Base-by-base conservation (phyloP, 108 stramenopile species). In the Mediolabrus comicus region DNA sequence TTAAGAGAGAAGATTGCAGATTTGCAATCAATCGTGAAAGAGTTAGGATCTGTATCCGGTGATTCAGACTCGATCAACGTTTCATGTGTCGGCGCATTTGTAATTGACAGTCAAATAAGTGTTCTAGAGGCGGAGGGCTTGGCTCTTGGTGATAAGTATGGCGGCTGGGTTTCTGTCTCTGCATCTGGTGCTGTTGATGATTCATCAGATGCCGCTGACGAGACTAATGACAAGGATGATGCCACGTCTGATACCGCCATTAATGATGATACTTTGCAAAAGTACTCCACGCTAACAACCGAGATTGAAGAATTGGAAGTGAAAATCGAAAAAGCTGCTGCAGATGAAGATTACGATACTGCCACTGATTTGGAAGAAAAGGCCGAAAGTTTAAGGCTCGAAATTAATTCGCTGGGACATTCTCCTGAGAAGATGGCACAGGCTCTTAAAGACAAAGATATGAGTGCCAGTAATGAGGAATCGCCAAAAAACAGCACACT, bases 21-120 rank as follows among this genome's bases (percentile, higher is more conserved):
- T 16, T 76, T 94, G 10, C 59, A 73, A 17, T 14, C 43, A 24
- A 35, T 67, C 26, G n/a, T 76, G 54, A 61, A 68, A 36, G 39
- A 74, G 32, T 69, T 69, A 17, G 32, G 35, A 10, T 35, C 34
- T 17, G 19, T 53, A 3, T 61, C 63, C 31, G 83, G 83, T 52
- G 63, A 64, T 38, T 61, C 78, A 17, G 65, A 82, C 36, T 60
- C 62, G 7, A 80, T 83, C 38, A 86, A 43, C 65, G 87, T 94
- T 7, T 66, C 87, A 39, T 71, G 71, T 43, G 87, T 94, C 43
- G 90, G 86, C 65, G 87, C 82, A 25, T 76, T 85, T 67, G 88
- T 94, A 1, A 65, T 94, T 25, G 76, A 90, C 14, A 80, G 80
- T 29, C 87, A 90, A 71, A 90, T 94, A 30, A 60, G 71, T 57